These are phyloP conservation scores for Adenanthera pavonina DNA, from an alignment of 306 rosid genomes.

Conservation along the genomic window DNA sequence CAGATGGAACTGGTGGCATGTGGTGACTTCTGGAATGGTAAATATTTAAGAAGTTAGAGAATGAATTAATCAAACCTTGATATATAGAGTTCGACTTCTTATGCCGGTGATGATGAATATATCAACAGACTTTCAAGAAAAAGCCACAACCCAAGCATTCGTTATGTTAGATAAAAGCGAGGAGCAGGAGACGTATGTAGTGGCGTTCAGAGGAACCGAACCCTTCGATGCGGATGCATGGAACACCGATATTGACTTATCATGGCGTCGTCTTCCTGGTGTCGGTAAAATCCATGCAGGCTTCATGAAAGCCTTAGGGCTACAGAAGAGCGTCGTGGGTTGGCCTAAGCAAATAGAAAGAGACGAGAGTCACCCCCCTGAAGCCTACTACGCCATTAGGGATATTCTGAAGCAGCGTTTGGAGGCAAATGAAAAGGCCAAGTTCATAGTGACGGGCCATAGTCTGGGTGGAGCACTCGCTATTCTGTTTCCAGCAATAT, in stretches of 20 bases:
- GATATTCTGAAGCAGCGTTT: conserved; percentile 37
- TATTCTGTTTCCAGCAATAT: conserved; percentile 49
- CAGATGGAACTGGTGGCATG: conserved; percentile 63
- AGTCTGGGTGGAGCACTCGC: conserved; percentile 37
- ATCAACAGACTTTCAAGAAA: conserved; percentile 55
- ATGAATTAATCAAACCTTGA: no score
- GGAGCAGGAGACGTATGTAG: conserved; percentile 43
- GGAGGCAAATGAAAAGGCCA: conserved; percentile 29
- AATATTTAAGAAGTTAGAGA: background rate
- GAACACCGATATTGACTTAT: conserved; percentile 62
- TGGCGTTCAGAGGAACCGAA: conserved; percentile 76
- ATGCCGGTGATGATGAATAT: background rate
- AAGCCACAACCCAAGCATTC: conserved; percentile 59
- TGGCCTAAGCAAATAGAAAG: conserved; percentile 48
- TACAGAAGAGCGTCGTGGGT: conserved; percentile 40
- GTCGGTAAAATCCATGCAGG: conserved; percentile 69
- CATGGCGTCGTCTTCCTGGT: conserved; percentile 58
- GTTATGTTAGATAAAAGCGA: conserved; percentile 48
- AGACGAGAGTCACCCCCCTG: conserved; percentile 1
- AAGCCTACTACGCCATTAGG: conserved; percentile 59
- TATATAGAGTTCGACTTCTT: no score
- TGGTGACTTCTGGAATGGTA: conserved; percentile 69
- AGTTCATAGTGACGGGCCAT: conserved; percentile 56
- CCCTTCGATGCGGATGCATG: conserved; percentile 69
- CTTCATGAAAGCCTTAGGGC: conserved; percentile 72